phyloP scores from a whole-genome alignment of 2,329 filamentous ascomycete species.

The Fusarium albosuccineum region DNA sequence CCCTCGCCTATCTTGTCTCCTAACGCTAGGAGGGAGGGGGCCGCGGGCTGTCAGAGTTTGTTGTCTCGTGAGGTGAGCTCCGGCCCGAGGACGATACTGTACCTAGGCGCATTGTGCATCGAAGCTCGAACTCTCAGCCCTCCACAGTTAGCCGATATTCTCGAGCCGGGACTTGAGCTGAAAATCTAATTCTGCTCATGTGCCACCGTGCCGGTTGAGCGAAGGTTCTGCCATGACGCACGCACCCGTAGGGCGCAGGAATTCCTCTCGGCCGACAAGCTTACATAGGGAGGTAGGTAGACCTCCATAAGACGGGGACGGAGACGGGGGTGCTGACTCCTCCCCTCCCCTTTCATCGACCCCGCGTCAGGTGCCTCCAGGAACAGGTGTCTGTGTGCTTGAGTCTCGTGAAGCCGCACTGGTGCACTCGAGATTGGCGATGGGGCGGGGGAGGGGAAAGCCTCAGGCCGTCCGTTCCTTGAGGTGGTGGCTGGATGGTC shows the following conservation, averaged over 20 bases:
- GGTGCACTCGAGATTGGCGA: slow-evolving; percentile 11
- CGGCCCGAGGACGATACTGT: background rate
- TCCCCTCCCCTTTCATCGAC: slow-evolving; percentile 28
- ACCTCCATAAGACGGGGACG: background rate
- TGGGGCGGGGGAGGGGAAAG: slow-evolving; percentile 36
- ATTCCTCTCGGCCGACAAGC: slow-evolving; percentile 42
- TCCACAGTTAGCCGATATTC: slow-evolving; percentile 37
- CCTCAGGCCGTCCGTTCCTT: slow-evolving; percentile 21
- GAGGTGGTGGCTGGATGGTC: slow-evolving; percentile 37
- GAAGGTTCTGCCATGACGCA: slow-evolving; percentile 16
- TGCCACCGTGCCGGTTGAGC: background rate
- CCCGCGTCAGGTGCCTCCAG: slow-evolving; percentile 42
- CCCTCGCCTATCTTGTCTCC: background rate
- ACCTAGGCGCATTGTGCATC: background rate
- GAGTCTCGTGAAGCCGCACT: slow-evolving; percentile 27
- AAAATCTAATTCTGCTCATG: slow-evolving; percentile 4
- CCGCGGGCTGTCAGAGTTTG: background rate
- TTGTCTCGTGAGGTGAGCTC: background rate
- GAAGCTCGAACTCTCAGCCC: slow-evolving; percentile 30
- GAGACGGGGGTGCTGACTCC: slow-evolving; percentile 32
- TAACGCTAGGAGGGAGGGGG: background rate
- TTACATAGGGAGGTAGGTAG: background rate
- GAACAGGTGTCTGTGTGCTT: slow-evolving; percentile 25
- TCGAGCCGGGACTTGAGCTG: slow-evolving; percentile 18
- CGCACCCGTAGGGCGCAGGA: slow-evolving; percentile 5